A percentile compares a stretch with the other conserved stretches of the same genome.
phyloP scores from a whole-genome alignment of 805 yeast genomes.

The Candida pseudoglaebosa region DNA sequence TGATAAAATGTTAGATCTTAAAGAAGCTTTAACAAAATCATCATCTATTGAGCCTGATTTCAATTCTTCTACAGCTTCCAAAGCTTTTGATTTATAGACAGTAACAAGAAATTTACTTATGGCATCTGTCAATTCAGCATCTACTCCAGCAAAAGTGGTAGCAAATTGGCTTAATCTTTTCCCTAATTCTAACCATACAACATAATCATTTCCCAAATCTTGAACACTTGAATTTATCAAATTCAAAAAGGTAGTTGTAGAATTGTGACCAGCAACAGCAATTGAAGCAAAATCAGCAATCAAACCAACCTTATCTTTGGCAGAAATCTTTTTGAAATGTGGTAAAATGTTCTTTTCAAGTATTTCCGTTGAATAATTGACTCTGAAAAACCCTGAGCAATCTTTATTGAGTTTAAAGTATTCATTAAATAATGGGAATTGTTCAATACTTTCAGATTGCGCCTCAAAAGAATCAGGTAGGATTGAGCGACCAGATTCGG shows the following conservation, averaged over 20 bases:
- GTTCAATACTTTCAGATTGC: constrained; percentile 17
- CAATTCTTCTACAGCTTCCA: constrained; percentile 20
- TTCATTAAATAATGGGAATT: constrained; percentile 17
- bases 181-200: constrained; percentile 55
- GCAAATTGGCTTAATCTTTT: constrained; percentile 34
- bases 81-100: constrained; percentile 27
- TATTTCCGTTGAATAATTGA: constrained; percentile 43
- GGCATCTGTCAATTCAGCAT: constrained; percentile 19
- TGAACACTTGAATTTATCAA: constrained; percentile 31
- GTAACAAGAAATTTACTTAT: constrained; percentile 26
- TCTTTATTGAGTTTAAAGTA: constrained; percentile 48
- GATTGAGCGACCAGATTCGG: constrained; percentile 4
- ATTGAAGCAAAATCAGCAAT: constrained; percentile 50
- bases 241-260: constrained; percentile 42
- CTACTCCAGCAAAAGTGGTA: constrained; percentile 29
- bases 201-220: constrained; percentile 33
- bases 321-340: constrained; percentile 33
- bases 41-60: constrained; percentile 10
- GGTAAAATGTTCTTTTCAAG: constrained; percentile 38
- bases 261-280: constrained; percentile 42
- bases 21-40: constrained; percentile 26
- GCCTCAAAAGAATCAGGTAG: constrained; percentile 22
- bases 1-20: constrained; percentile 37
- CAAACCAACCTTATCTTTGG: constrained; percentile 51
- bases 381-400: constrained; percentile 51